Percentiles rank a stretch among this genome's conserved stretches.
These are phyloP conservation scores for Cercophora sp. DNA, from an alignment of 495 filamentous ascomycete species.

Conservation along the genomic window DNA sequence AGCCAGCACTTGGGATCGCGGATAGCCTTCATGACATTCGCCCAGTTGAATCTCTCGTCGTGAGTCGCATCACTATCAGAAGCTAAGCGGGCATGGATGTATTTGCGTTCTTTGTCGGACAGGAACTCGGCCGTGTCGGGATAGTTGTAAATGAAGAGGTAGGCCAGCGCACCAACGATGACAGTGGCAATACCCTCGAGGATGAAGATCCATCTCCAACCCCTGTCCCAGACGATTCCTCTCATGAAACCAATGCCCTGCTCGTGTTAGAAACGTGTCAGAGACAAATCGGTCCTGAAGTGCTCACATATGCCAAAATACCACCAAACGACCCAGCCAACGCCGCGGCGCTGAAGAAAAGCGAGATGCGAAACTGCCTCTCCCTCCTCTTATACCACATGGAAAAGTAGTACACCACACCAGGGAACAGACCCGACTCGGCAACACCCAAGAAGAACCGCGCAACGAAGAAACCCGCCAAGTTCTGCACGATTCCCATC, in stretches of 20 bases:
- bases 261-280: too few relatives aligned
- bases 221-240: slow-evolving; percentile 59
- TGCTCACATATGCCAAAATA: slow-evolving; percentile 58
- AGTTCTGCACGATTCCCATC: slow-evolving; percentile 64
- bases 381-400: slow-evolving; percentile 81
- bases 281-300: too few relatives aligned
- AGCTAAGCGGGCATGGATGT: slow-evolving; percentile 56
- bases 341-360: slow-evolving; percentile 72
- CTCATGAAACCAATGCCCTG: slow-evolving; percentile 56
- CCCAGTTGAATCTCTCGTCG: slow-evolving; percentile 64
- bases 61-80: slow-evolving; percentile 58
- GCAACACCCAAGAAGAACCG: slow-evolving; percentile 59
- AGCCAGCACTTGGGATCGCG: slow-evolving; percentile 72
- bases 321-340: slow-evolving; percentile 79
- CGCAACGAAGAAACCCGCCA: slow-evolving; percentile 59
- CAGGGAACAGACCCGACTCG: slow-evolving; percentile 63
- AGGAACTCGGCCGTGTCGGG: slow-evolving; percentile 67
- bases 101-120: slow-evolving; percentile 56
- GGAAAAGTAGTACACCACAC: slow-evolving; percentile 77
- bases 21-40: slow-evolving; percentile 57
- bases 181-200: slow-evolving; percentile 55
- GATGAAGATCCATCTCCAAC: slow-evolving; percentile 85
- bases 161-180: slow-evolving; percentile 55
- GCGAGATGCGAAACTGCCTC: slow-evolving; percentile 63
- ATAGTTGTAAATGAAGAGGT: slow-evolving; percentile 71